phyloP scores from a whole-genome alignment of 1,284 basidiomycete genomes.

The Leucoagaricus sp. region DNA sequence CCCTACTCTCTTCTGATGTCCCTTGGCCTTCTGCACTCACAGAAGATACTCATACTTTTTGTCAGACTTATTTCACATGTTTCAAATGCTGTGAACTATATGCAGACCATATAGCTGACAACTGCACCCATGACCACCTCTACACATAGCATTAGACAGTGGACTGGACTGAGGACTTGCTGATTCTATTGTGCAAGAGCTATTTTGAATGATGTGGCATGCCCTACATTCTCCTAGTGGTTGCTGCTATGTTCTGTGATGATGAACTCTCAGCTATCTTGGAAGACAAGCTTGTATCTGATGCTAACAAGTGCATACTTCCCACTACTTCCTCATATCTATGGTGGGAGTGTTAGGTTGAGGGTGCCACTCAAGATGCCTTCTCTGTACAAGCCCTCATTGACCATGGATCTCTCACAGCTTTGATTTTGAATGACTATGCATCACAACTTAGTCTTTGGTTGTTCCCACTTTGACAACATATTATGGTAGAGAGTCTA shows the following conservation, averaged over 20 bases:
- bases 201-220: not conserved
- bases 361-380: not conserved
- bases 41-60: too few species aligned
- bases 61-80: too few species aligned
- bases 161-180: too few species aligned
- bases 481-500: not conserved
- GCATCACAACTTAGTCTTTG: not conserved
- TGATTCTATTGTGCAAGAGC: too few species aligned
- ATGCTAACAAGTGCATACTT: not conserved
- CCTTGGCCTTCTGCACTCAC: too few species aligned
- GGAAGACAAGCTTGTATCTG: not conserved
- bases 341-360: not conserved
- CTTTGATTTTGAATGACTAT: not conserved
- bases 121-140: too few species aligned
- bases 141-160: too few species aligned
- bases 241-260: not conserved
- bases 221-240: not conserved
- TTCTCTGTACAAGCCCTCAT: not conserved
- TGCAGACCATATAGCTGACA: too few species aligned
- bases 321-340: not conserved
- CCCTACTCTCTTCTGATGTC: too few species aligned
- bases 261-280: not conserved
- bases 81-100: too few species aligned
- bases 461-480: not conserved
- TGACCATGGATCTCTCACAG: constrained; percentile 2